A percentile compares a stretch with the other conserved stretches of the same genome.
These are phyloP conservation scores for Colletotrichum godetiae DNA, from an alignment of 2,329 filamentous ascomycete species.

Conservation along the genomic window DNA sequence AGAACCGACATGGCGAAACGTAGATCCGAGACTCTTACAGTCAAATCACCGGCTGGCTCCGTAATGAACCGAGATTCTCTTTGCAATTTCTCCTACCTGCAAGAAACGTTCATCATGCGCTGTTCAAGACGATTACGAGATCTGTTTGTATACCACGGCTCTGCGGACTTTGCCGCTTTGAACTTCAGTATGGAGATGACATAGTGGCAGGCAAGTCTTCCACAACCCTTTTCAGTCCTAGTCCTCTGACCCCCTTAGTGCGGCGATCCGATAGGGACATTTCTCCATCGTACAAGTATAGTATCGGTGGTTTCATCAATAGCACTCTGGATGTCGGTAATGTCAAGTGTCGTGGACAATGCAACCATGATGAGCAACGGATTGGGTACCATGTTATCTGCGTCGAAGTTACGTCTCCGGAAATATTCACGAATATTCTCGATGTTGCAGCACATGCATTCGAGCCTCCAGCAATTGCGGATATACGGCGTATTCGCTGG, in stretches of 20 bases:
- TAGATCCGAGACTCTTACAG: no score
- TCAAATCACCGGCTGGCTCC: no score
- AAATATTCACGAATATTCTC: background rate
- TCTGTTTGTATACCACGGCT: background rate
- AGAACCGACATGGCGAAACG: no score
- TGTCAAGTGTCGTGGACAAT: background rate
- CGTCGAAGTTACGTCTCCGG: background rate
- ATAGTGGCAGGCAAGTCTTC: constrained; percentile 4
- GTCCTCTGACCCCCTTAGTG: background rate
- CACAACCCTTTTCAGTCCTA: no score
- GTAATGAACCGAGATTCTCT: no score
- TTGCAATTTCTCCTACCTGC: no score
- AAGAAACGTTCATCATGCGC: no score
- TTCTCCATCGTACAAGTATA: constrained; percentile 6
- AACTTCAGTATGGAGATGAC: background rate
- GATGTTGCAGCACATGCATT: background rate
- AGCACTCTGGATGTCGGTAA: background rate
- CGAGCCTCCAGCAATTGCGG: background rate
- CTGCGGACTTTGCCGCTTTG: constrained; percentile 3
- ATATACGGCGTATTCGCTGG: constrained; percentile 1
- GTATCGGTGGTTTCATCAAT: background rate
- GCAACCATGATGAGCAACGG: background rate
- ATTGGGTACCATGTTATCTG: constrained; percentile 4
- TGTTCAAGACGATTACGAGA: background rate
- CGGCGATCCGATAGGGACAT: background rate